Percentiles rank a stretch among this genome's conserved stretches.
These are phyloP conservation scores for Aschersonia sp. DNA, from an alignment of 2,329 filamentous ascomycete species.

Conservation along the genomic window DNA sequence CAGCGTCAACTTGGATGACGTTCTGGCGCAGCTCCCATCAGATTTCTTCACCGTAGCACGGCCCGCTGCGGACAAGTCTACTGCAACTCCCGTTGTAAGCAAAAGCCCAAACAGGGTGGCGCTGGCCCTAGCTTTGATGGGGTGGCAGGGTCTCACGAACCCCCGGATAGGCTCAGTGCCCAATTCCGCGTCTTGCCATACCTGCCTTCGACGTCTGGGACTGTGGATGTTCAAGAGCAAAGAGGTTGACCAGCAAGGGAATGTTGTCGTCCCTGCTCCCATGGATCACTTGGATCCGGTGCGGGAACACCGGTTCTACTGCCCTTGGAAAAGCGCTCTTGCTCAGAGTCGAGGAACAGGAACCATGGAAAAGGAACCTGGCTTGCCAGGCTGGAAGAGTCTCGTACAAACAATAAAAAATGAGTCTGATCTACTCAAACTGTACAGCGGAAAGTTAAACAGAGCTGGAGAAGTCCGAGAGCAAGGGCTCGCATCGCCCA, in stretches of 20 bases:
- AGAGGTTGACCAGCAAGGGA: conserved; percentile 39
- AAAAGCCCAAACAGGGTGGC: conserved; percentile 41
- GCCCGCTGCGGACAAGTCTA: conserved; percentile 11
- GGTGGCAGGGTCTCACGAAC: conserved; percentile 56
- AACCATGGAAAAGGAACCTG: conserved; percentile 17
- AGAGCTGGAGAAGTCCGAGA: conserved; percentile 8
- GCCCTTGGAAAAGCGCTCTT: conserved; percentile 57
- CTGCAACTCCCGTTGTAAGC: conserved; percentile 9
- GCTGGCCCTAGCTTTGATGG: conserved; percentile 54
- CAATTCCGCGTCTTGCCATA: conserved; percentile 65
- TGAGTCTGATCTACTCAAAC: conserved; percentile 35
- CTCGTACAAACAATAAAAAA: conserved; percentile 41
- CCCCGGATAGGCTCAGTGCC: conserved; percentile 43
- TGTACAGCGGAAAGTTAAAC: conserved; percentile 16
- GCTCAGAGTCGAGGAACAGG: conserved; percentile 36
- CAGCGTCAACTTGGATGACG: conserved; percentile 32
- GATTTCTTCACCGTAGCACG: conserved; percentile 38
- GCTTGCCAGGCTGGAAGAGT: conserved; percentile 38
- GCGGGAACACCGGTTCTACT: conserved; percentile 68
- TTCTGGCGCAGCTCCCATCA: conserved; percentile 33
- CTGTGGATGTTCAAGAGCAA: conserved; percentile 88
- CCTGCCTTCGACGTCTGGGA: conserved; percentile 77
- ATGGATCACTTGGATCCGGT: conserved; percentile 55
- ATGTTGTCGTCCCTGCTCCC: conserved; percentile 41
- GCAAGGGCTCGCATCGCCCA: conserved; percentile 1